Base-by-base conservation (phyloP, 208 protist species). In the Crithidia acanthocephali region DNA sequence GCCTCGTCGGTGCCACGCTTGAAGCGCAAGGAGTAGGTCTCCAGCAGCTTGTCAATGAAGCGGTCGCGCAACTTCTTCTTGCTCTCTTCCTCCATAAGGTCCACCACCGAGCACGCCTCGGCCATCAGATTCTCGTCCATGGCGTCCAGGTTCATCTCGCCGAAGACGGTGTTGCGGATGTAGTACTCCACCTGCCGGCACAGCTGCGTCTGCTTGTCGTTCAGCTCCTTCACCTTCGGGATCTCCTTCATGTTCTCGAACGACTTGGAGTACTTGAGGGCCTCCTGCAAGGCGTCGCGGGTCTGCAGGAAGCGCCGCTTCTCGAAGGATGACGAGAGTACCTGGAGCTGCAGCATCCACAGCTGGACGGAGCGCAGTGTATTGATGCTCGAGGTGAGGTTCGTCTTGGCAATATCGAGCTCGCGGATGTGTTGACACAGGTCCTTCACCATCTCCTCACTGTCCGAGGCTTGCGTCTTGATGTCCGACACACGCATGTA, bases 391-490 rank as follows among this genome's bases (percentile, higher is more conserved):
- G 81, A 35, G 2, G 92, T 97, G 9, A 98, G 83, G 67, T 98
- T 98, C 13, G 81, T 95, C 72, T 99, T 99, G 33, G 94, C 98
- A 57, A 89, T 96, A 74, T 99, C 98, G 20, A 99, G 86, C 56
- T 91, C 81, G 60, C 92, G 86, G 64, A 99, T 98, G 74, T 98
- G 90, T 33, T 92, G 91, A 57, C 95, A 98, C 45, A 99, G 83
- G 51, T 97, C 92, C 47, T 93, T 89, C 51, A 98, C 93, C 25
- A 97, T 98, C 51, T 94, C 85, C 78, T 98, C 97, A 62, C 88
- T 97, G 68, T 98, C 84, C 20, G 87, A 89, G 7, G 96, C 95
- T 70, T 97, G 98, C 0, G 68, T 51, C 56, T 95, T 94, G 68
- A 98, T 98, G 42, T 97, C 91, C 2, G 82, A 78, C 23, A 98